Base-by-base conservation (phyloP, 257 asterid genomes). In the Rehmannia glutinosa region DNA sequence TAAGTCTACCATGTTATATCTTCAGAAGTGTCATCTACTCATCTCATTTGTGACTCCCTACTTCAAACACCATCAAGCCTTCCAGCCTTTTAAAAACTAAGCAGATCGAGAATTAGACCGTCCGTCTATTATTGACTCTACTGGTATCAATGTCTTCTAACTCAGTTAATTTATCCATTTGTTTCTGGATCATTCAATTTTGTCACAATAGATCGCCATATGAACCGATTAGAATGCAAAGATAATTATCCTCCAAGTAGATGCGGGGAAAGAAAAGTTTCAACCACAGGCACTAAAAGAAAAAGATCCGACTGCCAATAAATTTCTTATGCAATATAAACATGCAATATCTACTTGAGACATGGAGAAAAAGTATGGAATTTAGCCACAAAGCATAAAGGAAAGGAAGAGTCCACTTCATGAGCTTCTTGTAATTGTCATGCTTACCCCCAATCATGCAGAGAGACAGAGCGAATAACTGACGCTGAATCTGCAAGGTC, bases 381-480 rank as follows among this genome's bases (percentile, higher is more conserved):
- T 56, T 21, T 41, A 70, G 42, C 66, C 67, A 45, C 35, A 8
- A 38, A 39, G 70, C 67, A 64, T 70, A 69, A 67, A 62, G 63
- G 51, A 60, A 68, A 75, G 68, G 45, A 66, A 73, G 38, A 56
- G 55, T 28, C 50, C 73, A 75, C 70, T 66, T 66, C 69, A 66
- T 52, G 71, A 69, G 23, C 65, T 54, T 69, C 62, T 63, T 50
- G 8, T 27, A 74, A 55, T 24, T 55, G 58, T 36, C 75, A 69
- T 75, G 60, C 98, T 83, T 87, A 88, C 98, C 98, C 99, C 99
- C 99, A 94, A 68, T 94, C 99, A 65, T 79, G 80, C 74, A 94
- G 76, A 72, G 97, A 89, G 73, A 94, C 93, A 38, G 94, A 69
- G 70, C 96, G 96, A 71, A 91, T 87, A 55, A 84, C 87, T 11